These are phyloP conservation scores for Globisporangium emineosum DNA, from an alignment of 352 stramenopile genomes.

Conservation along the genomic window DNA sequence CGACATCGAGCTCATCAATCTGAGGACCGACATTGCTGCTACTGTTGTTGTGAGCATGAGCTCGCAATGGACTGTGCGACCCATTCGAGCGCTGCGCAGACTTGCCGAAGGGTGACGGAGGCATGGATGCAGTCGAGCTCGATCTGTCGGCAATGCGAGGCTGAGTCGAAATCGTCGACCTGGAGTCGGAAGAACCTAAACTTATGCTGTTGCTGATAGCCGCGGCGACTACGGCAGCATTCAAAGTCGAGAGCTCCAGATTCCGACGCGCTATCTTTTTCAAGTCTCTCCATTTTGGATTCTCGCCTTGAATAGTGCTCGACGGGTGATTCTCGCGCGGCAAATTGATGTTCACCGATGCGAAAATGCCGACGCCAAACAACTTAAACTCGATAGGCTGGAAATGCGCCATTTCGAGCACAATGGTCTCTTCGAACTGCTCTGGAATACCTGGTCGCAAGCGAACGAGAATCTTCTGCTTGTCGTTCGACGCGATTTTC, in stretches of 20 bases:
- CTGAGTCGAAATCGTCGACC: conserved; percentile 47
- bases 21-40: conserved; percentile 5
- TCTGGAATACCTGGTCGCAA: conserved; percentile 88
- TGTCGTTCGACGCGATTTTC: conserved; percentile 87
- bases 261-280: conserved; percentile 52
- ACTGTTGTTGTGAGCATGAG: conserved; percentile 14
- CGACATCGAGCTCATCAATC: conserved; percentile 74
- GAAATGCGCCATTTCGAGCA: conserved; percentile 94
- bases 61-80: conserved; percentile 21
- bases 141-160: conserved; percentile 29
- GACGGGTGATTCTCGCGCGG: conserved; percentile 73
- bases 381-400: conserved; percentile 90
- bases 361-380: conserved; percentile 88
- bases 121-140: conserved; percentile 29
- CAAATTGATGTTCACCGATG: conserved; percentile 86
- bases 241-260: conserved; percentile 36
- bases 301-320: conserved; percentile 45
- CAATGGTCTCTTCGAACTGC: conserved; percentile 81
- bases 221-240: conserved; percentile 21
- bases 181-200: conserved; percentile 38
- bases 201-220: conserved; percentile 7
- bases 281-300: conserved; percentile 72
- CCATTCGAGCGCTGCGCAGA: conserved; percentile 19
- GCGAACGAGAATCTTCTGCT: conserved; percentile 85
- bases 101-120: conserved; percentile 19